Conservation (phyloP, 306 rosid genomes). For the Prunus kanzakura region DNA sequence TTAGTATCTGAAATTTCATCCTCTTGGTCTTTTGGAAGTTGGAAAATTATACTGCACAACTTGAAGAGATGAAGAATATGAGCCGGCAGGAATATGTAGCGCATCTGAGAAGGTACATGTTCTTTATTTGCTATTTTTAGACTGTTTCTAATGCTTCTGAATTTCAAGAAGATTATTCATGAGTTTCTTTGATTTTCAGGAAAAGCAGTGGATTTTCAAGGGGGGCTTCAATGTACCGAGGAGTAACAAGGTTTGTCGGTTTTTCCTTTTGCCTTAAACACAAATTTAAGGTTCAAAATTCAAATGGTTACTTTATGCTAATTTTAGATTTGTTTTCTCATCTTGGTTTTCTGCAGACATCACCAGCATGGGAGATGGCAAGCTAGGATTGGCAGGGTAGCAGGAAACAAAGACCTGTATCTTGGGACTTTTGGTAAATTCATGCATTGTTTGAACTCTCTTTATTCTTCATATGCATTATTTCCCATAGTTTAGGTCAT, state of each 20-base stretch:
- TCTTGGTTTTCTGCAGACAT: slow-evolving; percentile 49
- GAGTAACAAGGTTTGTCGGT: slow-evolving; percentile 74
- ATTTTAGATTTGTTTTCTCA: neutral
- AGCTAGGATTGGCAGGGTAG: slow-evolving; percentile 97
- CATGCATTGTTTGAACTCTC: neutral
- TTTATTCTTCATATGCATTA: neutral
- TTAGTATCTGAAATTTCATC: neutral
- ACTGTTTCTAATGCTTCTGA: neutral
- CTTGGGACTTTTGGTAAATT: slow-evolving; percentile 93
- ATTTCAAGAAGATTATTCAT: neutral
- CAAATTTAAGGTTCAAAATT: neutral
- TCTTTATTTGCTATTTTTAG: neutral
- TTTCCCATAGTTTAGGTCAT: neutral
- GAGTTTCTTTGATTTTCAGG: slow-evolving; percentile 39
- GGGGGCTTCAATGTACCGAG: slow-evolving; percentile 97
- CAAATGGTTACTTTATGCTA: neutral
- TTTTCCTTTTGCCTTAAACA: neutral
- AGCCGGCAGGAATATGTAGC: slow-evolving; percentile 94
- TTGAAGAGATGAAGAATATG: slow-evolving; percentile 97
- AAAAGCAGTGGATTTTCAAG: slow-evolving; percentile 97
- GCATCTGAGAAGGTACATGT: slow-evolving; percentile 73
- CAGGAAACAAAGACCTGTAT: slow-evolving; percentile 97
- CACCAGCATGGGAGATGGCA: slow-evolving; percentile 99
- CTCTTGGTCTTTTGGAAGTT: slow-evolving; percentile 40
- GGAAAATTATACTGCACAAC: slow-evolving; percentile 60